Evolutionary conservation across 1,284 basidiomycete species (phyloP).

Genomic region (Pulveroboletus sp.): DNA sequence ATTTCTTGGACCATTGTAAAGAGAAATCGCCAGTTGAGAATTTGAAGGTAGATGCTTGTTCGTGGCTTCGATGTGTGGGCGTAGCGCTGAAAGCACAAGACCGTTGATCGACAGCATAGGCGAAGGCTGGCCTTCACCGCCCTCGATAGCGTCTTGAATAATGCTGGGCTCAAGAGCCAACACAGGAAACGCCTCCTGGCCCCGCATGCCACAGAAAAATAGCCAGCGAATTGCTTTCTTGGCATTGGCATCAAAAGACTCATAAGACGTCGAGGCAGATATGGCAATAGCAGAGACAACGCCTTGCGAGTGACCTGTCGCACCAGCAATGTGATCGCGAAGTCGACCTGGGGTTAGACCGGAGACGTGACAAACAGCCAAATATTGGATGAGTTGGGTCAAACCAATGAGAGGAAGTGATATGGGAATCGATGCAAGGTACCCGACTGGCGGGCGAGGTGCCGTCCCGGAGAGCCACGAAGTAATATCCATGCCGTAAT

Average conservation of each 20-base stretch:
- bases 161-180: constrained; percentile 88
- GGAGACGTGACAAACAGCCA: constrained; percentile 75
- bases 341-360: constrained; percentile 81
- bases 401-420: constrained; percentile 95
- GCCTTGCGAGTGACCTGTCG: constrained; percentile 97
- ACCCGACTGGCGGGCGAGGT: constrained; percentile 78
- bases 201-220: constrained; percentile 92
- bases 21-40: constrained; percentile 82
- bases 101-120: constrained; percentile 95
- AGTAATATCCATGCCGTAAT: constrained; percentile 78
- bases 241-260: constrained; percentile 74
- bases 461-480: constrained; percentile 80
- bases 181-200: constrained; percentile 94
- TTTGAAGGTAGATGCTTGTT: constrained; percentile 84
- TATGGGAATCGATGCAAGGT: constrained; percentile 93
- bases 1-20: constrained; percentile 89
- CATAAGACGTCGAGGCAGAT: constrained; percentile 76
- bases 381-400: constrained; percentile 93
- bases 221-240: constrained; percentile 88
- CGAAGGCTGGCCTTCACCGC: constrained; percentile 89
- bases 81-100: constrained; percentile 75
- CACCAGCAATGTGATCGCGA: constrained; percentile 75
- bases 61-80: constrained; percentile 84
- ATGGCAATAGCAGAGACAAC: constrained; percentile 91
- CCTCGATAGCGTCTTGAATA: constrained; percentile 85